A percentile compares a stretch with the other conserved stretches of the same genome.
These are phyloP conservation scores for Phytopythium delawarense DNA, from an alignment of 352 stramenopile species.

Conservation along the genomic window DNA sequence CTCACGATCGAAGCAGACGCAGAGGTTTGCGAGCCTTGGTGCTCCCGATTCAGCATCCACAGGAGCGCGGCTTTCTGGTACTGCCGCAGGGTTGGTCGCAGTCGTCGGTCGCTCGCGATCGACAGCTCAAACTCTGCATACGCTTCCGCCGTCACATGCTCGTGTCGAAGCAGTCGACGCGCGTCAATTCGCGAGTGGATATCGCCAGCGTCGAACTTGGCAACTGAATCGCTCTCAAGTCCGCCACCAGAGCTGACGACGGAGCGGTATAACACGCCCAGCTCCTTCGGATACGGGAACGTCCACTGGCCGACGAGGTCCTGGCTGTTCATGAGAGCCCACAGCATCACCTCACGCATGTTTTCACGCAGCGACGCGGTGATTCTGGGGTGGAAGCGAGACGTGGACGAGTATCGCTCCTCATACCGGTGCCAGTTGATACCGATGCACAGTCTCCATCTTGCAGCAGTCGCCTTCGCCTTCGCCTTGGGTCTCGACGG, in stretches of 20 bases:
- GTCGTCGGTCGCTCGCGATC: neutral
- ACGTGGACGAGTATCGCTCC: too few relatives aligned
- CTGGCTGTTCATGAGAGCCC: constrained; percentile 17
- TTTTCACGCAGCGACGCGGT: neutral
- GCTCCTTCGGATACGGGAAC: constrained; percentile 26
- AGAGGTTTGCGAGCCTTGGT: neutral
- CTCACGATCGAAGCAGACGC: neutral
- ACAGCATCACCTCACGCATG: constrained; percentile 32
- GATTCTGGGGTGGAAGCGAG: neutral
- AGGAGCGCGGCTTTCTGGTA: constrained; percentile 95
- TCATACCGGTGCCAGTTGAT: neutral
- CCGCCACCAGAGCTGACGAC: neutral
- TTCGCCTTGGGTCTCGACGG: neutral
- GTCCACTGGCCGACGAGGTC: neutral
- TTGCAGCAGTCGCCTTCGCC: neutral
- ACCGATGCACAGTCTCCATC: neutral
- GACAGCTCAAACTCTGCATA: neutral
- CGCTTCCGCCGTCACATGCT: neutral
- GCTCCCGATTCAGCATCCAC: constrained; percentile 89
- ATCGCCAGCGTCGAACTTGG: constrained; percentile 32
- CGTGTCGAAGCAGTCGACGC: constrained; percentile 16
- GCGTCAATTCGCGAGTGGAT: constrained; percentile 33
- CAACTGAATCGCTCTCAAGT: neutral
- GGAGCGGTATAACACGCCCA: constrained; percentile 20
- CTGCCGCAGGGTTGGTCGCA: constrained; percentile 83